Evolutionary conservation across 1,284 basidiomycete species (phyloP).

Genomic region (Veloporphyrellus conicus): DNA sequence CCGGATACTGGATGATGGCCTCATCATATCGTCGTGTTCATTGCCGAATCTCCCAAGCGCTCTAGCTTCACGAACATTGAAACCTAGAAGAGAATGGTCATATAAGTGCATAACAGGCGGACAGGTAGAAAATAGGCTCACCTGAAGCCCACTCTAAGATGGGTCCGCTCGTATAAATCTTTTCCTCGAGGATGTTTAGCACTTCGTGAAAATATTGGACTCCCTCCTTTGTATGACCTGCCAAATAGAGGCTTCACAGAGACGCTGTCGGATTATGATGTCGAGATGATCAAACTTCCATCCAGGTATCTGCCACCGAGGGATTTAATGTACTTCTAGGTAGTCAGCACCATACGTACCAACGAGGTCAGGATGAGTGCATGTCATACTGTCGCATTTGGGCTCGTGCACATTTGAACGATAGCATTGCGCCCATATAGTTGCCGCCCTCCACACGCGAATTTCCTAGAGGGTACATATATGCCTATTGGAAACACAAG

Average conservation of each 20-base stretch:
- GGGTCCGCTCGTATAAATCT: background rate
- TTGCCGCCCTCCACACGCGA: background rate
- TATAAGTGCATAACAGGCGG: too few relatives aligned
- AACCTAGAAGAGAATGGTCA: too few relatives aligned
- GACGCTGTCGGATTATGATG: background rate
- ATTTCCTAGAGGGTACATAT: background rate
- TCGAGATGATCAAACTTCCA: background rate
- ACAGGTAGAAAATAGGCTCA: background rate
- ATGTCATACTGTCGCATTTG: background rate
- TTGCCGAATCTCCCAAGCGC: too few relatives aligned
- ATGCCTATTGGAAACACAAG: background rate
- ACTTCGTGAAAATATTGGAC: background rate
- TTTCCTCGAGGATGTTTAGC: background rate
- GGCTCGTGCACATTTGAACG: background rate
- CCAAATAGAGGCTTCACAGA: background rate
- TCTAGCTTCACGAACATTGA: too few relatives aligned
- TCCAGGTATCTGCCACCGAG: background rate
- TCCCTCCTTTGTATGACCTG: background rate
- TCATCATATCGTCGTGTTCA: too few relatives aligned
- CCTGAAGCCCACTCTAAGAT: background rate
- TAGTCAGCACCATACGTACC: background rate
- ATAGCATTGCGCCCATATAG: background rate
- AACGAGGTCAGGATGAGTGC: background rate
- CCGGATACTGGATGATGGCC: background rate
- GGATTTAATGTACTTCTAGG: background rate